A percentile compares a stretch with the other conserved stretches of the same genome.
Conservation (phyloP, 1,139 yeast genomes). For the Pichia sp. region DNA sequence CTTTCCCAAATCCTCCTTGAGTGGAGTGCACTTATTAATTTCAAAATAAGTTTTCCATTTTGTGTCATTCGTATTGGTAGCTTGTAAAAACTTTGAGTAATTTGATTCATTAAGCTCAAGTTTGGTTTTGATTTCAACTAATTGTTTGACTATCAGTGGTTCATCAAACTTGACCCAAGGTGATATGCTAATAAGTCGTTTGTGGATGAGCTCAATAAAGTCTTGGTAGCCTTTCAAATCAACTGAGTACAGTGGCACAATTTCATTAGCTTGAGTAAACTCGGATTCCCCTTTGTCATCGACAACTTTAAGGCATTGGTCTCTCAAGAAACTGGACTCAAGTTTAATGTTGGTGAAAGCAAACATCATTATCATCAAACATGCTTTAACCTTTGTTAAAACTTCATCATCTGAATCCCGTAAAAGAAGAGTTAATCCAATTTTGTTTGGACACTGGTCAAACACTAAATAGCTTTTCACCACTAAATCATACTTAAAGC, state of each 20-base stretch:
- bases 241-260: slow-evolving; percentile 16
- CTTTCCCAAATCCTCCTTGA: slow-evolving; percentile 26
- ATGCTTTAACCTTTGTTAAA: slow-evolving; percentile 63
- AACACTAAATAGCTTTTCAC: slow-evolving; percentile 71
- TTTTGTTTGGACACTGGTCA: slow-evolving; percentile 63
- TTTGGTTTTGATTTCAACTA: slow-evolving; percentile 32
- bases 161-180: slow-evolving; percentile 41
- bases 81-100: slow-evolving; percentile 17
- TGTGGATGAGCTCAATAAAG: slow-evolving; percentile 34
- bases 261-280: neutral
- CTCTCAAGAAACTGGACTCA: slow-evolving; percentile 76
- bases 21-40: slow-evolving; percentile 1
- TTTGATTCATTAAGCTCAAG: slow-evolving; percentile 27
- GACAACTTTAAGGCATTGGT: slow-evolving; percentile 46
- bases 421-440: slow-evolving; percentile 77
- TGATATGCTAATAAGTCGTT: slow-evolving; percentile 40
- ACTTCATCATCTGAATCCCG: slow-evolving; percentile 65
- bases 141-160: slow-evolving; percentile 38
- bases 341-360: slow-evolving; percentile 69
- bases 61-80: slow-evolving; percentile 7
- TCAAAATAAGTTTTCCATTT: neutral
- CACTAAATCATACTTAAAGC: slow-evolving; percentile 46
- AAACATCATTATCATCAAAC: slow-evolving; percentile 72
- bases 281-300: slow-evolving; percentile 3
- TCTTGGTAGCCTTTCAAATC: slow-evolving; percentile 23